Conservation (phyloP, 2,329 filamentous ascomycete genomes). For the Fusarium denticulatum region DNA sequence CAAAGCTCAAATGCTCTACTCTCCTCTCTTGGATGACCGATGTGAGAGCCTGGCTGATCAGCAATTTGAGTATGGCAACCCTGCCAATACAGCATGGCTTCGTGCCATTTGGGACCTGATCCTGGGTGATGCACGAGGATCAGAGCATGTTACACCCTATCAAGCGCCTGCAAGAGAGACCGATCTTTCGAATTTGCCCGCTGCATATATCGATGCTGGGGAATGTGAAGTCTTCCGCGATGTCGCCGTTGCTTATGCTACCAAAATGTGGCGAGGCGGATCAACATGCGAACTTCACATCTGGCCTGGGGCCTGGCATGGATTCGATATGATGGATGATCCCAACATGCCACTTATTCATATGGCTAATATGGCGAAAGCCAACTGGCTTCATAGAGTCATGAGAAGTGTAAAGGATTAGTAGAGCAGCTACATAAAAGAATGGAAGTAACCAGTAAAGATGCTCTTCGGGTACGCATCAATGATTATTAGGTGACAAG, state of each 20-base stretch:
- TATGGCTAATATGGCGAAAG: background rate
- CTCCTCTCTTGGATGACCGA: background rate
- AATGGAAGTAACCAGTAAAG: background rate
- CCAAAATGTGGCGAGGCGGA: background rate
- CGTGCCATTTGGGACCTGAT: constrained; percentile 10
- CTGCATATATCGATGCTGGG: background rate
- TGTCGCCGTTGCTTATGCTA: background rate
- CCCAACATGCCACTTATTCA: background rate
- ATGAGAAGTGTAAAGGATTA: background rate
- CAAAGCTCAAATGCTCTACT: constrained; percentile 14
- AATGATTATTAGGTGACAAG: background rate
- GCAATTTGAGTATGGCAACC: constrained; percentile 8
- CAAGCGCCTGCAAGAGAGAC: background rate
- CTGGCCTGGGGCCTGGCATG: constrained; percentile 6
- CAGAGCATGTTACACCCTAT: background rate
- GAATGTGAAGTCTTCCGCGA: constrained; percentile 8
- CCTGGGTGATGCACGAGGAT: background rate
- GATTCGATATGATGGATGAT: constrained; percentile 10
- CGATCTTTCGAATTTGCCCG: background rate
- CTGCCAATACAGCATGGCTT: background rate
- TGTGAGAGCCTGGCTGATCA: constrained; percentile 3
- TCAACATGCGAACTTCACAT: constrained; percentile 8
- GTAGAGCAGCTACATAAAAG: no score
- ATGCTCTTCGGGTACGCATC: background rate
- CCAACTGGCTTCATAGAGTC: background rate